phyloP scores from a whole-genome alignment of 805 yeast species.

The Teunomyces atbi region DNA sequence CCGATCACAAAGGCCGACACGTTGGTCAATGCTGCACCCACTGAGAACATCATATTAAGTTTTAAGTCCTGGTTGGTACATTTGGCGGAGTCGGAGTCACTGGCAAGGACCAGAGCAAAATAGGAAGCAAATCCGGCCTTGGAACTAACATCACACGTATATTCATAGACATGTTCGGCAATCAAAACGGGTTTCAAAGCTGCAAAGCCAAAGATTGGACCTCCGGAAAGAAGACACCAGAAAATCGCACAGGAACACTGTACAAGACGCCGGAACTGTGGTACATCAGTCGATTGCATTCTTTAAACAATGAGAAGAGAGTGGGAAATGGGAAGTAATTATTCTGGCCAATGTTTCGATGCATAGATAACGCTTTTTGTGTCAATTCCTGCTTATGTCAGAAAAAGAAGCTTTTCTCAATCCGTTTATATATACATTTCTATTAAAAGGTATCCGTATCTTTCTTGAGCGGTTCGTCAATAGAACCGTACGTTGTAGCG shows the following conservation, averaged over 20 bases:
- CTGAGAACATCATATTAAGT: constrained; percentile 57
- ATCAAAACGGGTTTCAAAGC: constrained; percentile 85
- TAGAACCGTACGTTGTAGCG: constrained; percentile 15
- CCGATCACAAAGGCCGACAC: constrained; percentile 54
- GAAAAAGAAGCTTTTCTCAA: neutral
- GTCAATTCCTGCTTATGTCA: neutral
- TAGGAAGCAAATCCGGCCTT: constrained; percentile 6
- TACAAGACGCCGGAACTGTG: constrained; percentile 23
- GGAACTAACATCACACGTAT: constrained; percentile 46
- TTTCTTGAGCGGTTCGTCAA: constrained; percentile 14
- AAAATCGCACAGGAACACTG: constrained; percentile 57
- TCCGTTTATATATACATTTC: neutral
- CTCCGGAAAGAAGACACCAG: constrained; percentile 92
- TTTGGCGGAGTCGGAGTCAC: constrained; percentile 28
- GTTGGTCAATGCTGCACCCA: constrained; percentile 56
- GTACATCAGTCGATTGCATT: constrained; percentile 11
- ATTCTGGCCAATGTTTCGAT: neutral
- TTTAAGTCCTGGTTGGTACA: constrained; percentile 55
- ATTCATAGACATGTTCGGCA: constrained; percentile 70
- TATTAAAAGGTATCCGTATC: neutral
- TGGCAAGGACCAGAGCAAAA: neutral
- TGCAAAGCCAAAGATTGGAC: constrained; percentile 93
- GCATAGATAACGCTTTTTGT: constrained; percentile 1
- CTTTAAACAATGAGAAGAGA: neutral
- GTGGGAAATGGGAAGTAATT: neutral